Evolutionary conservation across 306 rosid species (phyloP), one percentile per base, ranked within the genome.

Genomic region (Pterocarpus santalinus): DNA sequence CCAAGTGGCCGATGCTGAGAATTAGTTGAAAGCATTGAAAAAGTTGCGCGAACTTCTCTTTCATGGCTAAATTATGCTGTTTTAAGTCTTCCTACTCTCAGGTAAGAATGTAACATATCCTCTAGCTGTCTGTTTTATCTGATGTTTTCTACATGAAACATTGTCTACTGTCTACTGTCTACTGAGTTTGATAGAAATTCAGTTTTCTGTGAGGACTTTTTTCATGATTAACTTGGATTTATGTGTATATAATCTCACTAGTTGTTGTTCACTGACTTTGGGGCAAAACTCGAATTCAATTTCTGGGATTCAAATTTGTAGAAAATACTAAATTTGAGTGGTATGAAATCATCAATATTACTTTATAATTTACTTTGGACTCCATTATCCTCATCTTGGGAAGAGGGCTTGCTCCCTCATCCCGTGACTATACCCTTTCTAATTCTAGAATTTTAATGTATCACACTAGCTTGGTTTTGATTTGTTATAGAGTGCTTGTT

Each of bases 1-100:
- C 77, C 76, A 65, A 66, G 87, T 61, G 86, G 76, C 78, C 65
- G 85, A 75, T 91, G 91, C 66, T 82, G 85, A 84, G 75, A 85
- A 85, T 80, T 79, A 52, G 74, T 72, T 76, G 77, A 77, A 85
- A 74, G 51, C 63, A 47, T 76, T 78, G 83, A 43, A 82, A 65
- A 33, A 30, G 51, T 71, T 85, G 79, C 72, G 61, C 75, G 72
- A 52, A 11, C 11, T 63, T 64, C 78, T 82, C n/a, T 76, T 49
- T 79, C 75, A 95, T 91, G 99, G 97, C 89, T 80, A 85, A 78
- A 73, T 72, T 95, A 9, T 90, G 97, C 79, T 95, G 97, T 81
- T 93, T 91, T 66, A 78, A 76, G 80, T 55, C 89, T 89, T 87
- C 97, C 51, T 87, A 88, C 75, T 87, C 97, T 81, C 88, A 89